Evolutionary conservation across 2,329 filamentous ascomycete species (phyloP), one percentile per base, ranked within the genome.

Genomic region (Talaromyces sp.): DNA sequence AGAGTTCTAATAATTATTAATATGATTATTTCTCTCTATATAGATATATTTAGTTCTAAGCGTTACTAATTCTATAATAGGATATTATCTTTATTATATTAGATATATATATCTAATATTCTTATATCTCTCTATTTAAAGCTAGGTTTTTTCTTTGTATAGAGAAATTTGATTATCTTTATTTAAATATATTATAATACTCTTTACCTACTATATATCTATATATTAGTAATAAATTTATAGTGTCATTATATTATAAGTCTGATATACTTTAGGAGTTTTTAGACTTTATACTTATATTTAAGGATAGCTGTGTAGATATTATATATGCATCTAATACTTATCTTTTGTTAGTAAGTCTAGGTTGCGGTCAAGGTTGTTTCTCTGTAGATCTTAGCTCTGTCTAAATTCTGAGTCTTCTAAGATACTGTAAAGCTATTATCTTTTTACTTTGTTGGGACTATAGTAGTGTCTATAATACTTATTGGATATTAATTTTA

Each of bases 361-460:
- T 55, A 17, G 56, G 62, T 2, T 54, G 62, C 35, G 62, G 62
- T 53, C 43, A n/a, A 63, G 67, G 65, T 26, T 64, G 63, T 52
- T 64, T 68, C 21, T 19, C 54, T 38, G 38, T 55, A 19, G 35
- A 63, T 3, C 21, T 59, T 14, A 52, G 13, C 32, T 52, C 54
- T 41, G 62, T 67, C n/a, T 61, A 50, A 60, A 64, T 69, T 43
- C 66, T 62, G 1, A 63, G 29, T 17, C 21, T 65, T 35, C 3
- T 56, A 24, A 64, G 27, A 50, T 67, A 65, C 38, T 66, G 62
- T 43, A 65, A 68, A 57, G 61, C 65, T 43, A 10, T 68, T 10
- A 67, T 67, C 21, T 32, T 61, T 51, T 61, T 68, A 21, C 51
- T 65, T 60, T 68, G 66, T 63, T 65, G 64, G 26, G 64, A 67